A percentile compares a stretch with the other conserved stretches of the same genome.
These are phyloP conservation scores for Globomyces pollinis-pini DNA, from an alignment of 192 early-diverging fungal species.

Conservation along the genomic window DNA sequence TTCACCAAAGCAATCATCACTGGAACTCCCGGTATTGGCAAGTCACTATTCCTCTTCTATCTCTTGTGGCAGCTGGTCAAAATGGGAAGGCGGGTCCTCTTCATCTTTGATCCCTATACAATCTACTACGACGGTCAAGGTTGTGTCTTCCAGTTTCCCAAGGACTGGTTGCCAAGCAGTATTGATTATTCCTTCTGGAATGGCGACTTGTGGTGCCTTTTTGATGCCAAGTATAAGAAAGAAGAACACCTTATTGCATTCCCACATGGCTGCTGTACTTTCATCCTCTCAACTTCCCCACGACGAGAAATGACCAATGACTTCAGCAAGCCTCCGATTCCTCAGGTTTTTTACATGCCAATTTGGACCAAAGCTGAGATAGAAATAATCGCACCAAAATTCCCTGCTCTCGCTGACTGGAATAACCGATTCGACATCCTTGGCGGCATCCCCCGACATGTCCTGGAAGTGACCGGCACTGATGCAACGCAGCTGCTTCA, in stretches of 20 bases:
- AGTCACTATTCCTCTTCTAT: slow-evolving; percentile 62
- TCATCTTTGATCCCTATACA: neutral
- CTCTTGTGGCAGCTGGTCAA: slow-evolving; percentile 14
- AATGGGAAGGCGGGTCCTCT: slow-evolving; percentile 10
- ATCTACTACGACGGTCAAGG: slow-evolving; percentile 9
- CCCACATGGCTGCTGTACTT: slow-evolving; percentile 5
- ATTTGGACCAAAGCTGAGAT: slow-evolving; percentile 2
- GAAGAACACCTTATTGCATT: neutral
- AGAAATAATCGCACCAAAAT: slow-evolving; percentile 8
- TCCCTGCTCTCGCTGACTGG: neutral
- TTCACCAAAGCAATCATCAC: slow-evolving; percentile 12
- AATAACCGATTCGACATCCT: slow-evolving; percentile 1
- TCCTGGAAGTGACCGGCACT: slow-evolving; percentile 2
- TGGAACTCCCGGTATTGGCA: slow-evolving; percentile 50
- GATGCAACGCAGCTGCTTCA: neutral
- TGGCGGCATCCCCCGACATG: slow-evolving; percentile 10
- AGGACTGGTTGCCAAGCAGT: neutral
- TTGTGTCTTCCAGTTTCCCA: neutral
- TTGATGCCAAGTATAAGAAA: slow-evolving; percentile 9
- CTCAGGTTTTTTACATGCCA: slow-evolving; percentile 14
- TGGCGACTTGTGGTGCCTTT: slow-evolving; percentile 7
- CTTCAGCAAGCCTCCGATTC: slow-evolving; percentile 2
- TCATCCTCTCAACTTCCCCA: slow-evolving; percentile 9
- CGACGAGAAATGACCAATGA: slow-evolving; percentile 9
- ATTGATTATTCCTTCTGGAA: neutral